These are phyloP conservation scores for Skeletonema costatum DNA, from an alignment of 108 stramenopile genomes.

Conservation along the genomic window DNA sequence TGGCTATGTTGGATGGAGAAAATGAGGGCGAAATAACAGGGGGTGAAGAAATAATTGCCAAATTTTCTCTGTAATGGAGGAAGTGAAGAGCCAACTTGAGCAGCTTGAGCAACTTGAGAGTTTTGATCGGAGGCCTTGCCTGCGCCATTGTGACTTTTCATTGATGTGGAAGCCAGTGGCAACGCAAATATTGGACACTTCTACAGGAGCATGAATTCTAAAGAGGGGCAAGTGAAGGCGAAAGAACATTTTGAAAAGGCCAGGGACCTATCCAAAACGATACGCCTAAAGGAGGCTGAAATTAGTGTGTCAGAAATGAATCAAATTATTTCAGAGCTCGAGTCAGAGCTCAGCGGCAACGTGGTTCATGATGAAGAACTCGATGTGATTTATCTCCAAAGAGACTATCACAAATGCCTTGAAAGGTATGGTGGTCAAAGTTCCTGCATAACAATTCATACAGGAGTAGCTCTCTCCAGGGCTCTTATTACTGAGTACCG, in stretches of 20 bases:
- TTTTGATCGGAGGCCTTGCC: no score
- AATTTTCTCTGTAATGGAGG: neutral
- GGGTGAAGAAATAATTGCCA: neutral
- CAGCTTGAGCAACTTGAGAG: neutral
- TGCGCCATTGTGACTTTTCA: neutral
- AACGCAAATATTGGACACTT: neutral
- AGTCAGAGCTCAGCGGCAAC: neutral
- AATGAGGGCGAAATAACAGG: neutral
- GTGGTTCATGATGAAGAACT: neutral
- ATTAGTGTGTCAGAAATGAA: neutral
- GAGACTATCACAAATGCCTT: neutral
- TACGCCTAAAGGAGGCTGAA: neutral
- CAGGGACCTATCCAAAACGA: neutral
- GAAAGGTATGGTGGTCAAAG: neutral
- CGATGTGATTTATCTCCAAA: neutral
- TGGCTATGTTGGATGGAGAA: neutral
- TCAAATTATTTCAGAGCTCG: neutral
- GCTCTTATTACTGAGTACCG: neutral
- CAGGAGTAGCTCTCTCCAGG: neutral
- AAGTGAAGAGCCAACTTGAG: neutral
- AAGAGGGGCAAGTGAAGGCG: neutral
- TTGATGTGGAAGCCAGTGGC: neutral
- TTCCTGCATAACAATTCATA: neutral
- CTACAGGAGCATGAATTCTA: neutral
- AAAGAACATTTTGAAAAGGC: slow-evolving; percentile 6